Evolutionary conservation across 208 protist species (phyloP).

Genomic region (Leishmania tarentolae): DNA sequence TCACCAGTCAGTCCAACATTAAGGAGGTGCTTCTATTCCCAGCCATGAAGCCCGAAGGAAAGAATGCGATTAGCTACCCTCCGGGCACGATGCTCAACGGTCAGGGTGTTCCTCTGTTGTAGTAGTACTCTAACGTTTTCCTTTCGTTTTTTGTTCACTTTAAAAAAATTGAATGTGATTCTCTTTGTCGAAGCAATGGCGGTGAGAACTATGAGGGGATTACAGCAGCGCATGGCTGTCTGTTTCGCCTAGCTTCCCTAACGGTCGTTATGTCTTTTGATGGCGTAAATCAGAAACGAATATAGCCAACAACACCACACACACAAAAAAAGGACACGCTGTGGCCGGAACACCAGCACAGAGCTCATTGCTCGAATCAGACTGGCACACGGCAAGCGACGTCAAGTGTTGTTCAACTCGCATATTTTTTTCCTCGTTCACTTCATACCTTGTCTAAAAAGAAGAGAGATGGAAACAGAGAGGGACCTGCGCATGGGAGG

Average conservation of each 20-base stretch:
- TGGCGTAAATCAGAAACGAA: not conserved
- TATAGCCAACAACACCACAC: not conserved
- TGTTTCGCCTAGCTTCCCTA: no score
- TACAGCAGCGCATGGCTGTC: not conserved
- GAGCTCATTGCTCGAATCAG: not conserved
- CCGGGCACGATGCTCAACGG: conserved; percentile 74
- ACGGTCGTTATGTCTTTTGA: not conserved
- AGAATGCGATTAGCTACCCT: conserved; percentile 49
- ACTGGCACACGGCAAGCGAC: not conserved
- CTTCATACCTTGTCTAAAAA: not conserved
- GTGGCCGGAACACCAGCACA: not conserved
- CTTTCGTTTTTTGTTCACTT: not conserved
- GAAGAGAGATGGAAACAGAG: not conserved
- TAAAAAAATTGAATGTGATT: conserved; percentile 9
- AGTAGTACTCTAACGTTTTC: conserved; percentile 19
- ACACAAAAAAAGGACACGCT: not conserved
- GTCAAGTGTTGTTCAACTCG: not conserved
- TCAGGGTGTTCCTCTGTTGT: conserved; percentile 71
- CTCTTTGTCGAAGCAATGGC: not conserved
- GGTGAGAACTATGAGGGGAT: not conserved
- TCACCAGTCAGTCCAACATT: conserved; percentile 99
- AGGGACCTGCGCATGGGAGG: not conserved
- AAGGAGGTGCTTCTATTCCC: conserved; percentile 96
- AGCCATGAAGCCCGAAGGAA: conserved; percentile 90
- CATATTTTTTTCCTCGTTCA: not conserved